Evolutionary conservation across 2,329 filamentous ascomycete genomes (phyloP), one percentile per base, ranked within the genome.

Genomic region (Verruconis gallopava): DNA sequence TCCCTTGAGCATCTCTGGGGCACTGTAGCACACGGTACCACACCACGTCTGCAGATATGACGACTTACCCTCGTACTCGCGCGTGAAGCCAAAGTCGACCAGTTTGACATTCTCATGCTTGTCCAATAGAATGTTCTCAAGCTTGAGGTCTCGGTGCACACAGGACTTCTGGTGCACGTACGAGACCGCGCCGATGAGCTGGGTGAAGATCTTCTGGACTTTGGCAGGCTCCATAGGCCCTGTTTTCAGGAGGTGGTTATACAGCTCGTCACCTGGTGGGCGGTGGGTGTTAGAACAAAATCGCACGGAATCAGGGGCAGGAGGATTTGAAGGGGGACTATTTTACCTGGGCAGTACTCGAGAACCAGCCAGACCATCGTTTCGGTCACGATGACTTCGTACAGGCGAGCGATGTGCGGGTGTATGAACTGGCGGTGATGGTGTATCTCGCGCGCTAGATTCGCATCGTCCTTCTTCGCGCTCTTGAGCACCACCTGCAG

Each of bases 361-460:
- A 98, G 67, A 21, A 93, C 91, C 55, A 98, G 72, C 91, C 91
- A 98, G 40, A 98, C 93, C 60, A 96, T 63, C 38, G 69, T 79
- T 64, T 98, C 91, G 2, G 91, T 98, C 48, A 98, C 88, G 53
- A 98, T 93, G 46, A 98, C 89, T 67, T 98, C 91, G 68, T 98
- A 96, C 17, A 98, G 69, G 39, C 91, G 77, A 36, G 91, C 88
- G 53, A 98, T 98, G 64, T 98, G 91, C 17, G 91, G 91, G 57
- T 98, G 91, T 49, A 94, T 74, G 62, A 98, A 95, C 62, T 98
- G 91, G 51, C 91, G 83, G 60, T 98, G 91, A 60, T 98, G 91
- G 61, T 98, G 91, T 53, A 98, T 98, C 61, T 98, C 91, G 52
- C 91, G 82, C 13, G 89, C 89, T 38, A 98, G 79, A 59, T 98